Evolutionary conservation across 768 basidiomycete species (phyloP).

Genomic region (Lyophyllum shimeji): DNA sequence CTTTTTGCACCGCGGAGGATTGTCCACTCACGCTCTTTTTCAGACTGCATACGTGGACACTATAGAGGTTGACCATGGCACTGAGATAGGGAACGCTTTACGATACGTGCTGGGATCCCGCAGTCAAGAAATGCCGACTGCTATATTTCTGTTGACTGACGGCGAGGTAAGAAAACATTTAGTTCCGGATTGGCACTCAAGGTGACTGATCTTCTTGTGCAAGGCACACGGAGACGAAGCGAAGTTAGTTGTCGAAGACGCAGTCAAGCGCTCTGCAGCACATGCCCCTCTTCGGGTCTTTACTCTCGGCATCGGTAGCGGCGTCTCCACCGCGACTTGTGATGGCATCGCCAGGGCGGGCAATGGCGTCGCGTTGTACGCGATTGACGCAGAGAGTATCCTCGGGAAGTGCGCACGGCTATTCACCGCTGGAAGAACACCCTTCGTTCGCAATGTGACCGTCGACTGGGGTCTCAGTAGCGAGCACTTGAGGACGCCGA

Average conservation of each 20-base stretch:
- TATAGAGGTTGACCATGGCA: conserved; percentile 51
- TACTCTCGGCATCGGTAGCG: conserved; percentile 55
- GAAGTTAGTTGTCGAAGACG: conserved; percentile 23
- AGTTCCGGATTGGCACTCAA: background rate
- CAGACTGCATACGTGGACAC: conserved; percentile 38
- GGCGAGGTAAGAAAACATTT: conserved; percentile 36
- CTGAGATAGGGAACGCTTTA: conserved; percentile 47
- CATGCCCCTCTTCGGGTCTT: conserved; percentile 48
- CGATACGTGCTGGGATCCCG: conserved; percentile 35
- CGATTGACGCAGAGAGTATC: conserved; percentile 45
- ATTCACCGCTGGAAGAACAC: conserved; percentile 49
- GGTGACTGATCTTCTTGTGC: background rate
- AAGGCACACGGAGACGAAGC: conserved; percentile 25
- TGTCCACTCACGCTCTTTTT: background rate
- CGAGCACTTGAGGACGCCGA: conserved; percentile 17
- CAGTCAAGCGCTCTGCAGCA: conserved; percentile 28
- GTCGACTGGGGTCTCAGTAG: conserved; percentile 50
- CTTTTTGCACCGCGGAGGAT: background rate
- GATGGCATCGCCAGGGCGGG: conserved; percentile 55
- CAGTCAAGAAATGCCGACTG: conserved; percentile 36
- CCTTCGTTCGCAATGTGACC: conserved; percentile 41
- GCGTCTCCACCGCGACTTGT: conserved; percentile 49
- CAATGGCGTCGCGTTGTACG: conserved; percentile 48
- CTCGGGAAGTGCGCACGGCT: conserved; percentile 47
- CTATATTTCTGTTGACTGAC: conserved; percentile 59